These are phyloP conservation scores for Musa acuminata DNA, from an alignment of 176 grass and related monocot genomes.

Conservation along the genomic window DNA sequence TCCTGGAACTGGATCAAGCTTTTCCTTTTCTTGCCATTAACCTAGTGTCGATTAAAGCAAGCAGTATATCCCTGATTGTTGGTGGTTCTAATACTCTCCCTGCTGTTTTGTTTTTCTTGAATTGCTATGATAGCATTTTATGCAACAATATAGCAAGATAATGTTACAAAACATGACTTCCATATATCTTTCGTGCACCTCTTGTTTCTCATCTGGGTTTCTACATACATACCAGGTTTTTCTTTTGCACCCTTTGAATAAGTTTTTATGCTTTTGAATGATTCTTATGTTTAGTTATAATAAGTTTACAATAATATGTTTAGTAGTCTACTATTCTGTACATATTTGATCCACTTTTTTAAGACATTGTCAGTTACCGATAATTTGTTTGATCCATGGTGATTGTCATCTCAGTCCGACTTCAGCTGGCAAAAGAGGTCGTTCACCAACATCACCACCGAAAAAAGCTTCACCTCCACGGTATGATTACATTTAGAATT, in stretches of 20 bases:
- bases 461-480: slow-evolving; percentile 80
- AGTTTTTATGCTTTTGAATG: not conserved
- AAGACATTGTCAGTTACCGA: not conserved
- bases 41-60: too few species aligned
- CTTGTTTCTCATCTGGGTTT: not conserved
- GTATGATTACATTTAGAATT: slow-evolving; percentile 19
- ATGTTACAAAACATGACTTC: too few species aligned
- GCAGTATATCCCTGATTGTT: too few species aligned
- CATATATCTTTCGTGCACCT: not conserved
- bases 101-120: too few species aligned
- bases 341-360: not conserved
- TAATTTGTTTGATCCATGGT: slow-evolving; percentile 10
- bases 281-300: not conserved
- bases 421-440: slow-evolving; percentile 42
- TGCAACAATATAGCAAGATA: too few species aligned
- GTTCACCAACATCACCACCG: slow-evolving; percentile 44
- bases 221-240: not conserved
- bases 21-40: too few species aligned
- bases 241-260: not conserved
- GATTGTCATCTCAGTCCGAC: slow-evolving; percentile 41
- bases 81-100: too few species aligned
- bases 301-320: not conserved
- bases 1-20: too few species aligned
- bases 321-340: not conserved
- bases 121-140: too few species aligned